Base-by-base conservation (phyloP, 1,284 basidiomycete species). In the Moesziomyces sp. region DNA sequence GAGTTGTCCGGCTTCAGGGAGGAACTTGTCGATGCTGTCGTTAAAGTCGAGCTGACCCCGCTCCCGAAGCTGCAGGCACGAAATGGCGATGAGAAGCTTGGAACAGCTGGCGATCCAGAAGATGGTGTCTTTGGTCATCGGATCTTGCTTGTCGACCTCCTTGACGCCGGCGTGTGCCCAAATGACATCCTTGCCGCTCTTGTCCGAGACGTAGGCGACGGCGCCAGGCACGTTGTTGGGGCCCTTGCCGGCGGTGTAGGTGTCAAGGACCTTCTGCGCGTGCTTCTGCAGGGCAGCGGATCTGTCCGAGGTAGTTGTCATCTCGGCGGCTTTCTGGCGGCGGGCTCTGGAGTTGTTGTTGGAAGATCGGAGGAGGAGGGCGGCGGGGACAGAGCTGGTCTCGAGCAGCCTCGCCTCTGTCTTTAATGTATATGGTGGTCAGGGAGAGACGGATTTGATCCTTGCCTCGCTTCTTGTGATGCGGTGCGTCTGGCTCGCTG, bases 41-140 rank as follows among this genome's bases (percentile, higher is more conserved):
- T 84, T 75, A 18, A 83, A 56, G 21, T 65, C 49, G 28, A 84
- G 50, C 44, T 77, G 54, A 14, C 80, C 82, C 9, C 60, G 63
- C 47, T 84, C 83, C 3, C 76, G 73, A 7, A 83, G 66, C 62
- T 83, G 83, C 49, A 84, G 70, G 21, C 52, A 57, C n/a, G 83
- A 71, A 16, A 84, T 77, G 19, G 75, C 66, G 16, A 82, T 83
- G 54, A 84, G 65, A 34, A 83, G 64, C 75, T 84, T 85, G 38
- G 83, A 84, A 62, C 67, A 76, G 42, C 74, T 77, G 34, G 66
- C 76, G 19, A 82, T 76, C 72, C 75, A 77, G 43, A 72, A 71
- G 46, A 71, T 56, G 26, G 56, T 45, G 71, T 85, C 52, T 23
- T 61, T 68, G 21, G 56, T 52, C 62, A 73, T 71, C 9, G 53